These are phyloP conservation scores for Herpotrichia juniperi DNA, from an alignment of 2,329 filamentous ascomycete species.

Conservation along the genomic window DNA sequence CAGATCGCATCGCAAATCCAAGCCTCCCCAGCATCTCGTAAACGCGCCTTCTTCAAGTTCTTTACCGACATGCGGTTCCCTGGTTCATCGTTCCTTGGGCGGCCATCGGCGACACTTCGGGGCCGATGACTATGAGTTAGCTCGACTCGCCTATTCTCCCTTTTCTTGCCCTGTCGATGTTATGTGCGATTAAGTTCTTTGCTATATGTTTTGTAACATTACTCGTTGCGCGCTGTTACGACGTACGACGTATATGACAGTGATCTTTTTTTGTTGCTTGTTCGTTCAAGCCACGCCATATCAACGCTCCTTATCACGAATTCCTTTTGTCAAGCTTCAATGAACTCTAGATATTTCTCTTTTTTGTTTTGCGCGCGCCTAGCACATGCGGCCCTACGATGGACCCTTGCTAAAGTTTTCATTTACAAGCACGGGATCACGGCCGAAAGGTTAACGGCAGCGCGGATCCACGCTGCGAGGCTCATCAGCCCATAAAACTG, in stretches of 20 bases:
- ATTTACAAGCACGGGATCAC: conserved; percentile 7
- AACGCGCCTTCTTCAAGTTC: conserved; percentile 47
- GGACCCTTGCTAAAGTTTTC: conserved; percentile 26
- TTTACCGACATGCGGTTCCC: conserved; percentile 46
- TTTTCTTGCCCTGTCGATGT: conserved; percentile 36
- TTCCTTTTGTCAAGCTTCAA: conserved; percentile 37
- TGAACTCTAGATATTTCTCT: conserved; percentile 6
- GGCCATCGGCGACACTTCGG: conserved; percentile 35
- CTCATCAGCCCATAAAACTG: conserved; percentile 37
- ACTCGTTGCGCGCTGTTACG: conserved; percentile 33
- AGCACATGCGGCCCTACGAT: conserved; percentile 2
- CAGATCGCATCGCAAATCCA: conserved; percentile 49
- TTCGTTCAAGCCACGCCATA: conserved; percentile 40
- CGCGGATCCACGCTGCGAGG: conserved; percentile 34
- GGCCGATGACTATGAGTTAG: conserved; percentile 20
- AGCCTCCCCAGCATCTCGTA: conserved; percentile 39
- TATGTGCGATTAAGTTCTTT: conserved; percentile 34
- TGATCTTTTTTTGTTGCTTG: conserved; percentile 14
- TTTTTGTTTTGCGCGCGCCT: background rate
- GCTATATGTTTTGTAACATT: conserved; percentile 38
- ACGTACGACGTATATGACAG: conserved; percentile 48
- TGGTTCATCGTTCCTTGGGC: conserved; percentile 34
- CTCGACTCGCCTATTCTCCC: too few relatives aligned
- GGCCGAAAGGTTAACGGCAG: conserved; percentile 24
- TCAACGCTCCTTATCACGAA: conserved; percentile 42